phyloP scores from a whole-genome alignment of 306 rosid species.

The Sicyos edulis region DNA sequence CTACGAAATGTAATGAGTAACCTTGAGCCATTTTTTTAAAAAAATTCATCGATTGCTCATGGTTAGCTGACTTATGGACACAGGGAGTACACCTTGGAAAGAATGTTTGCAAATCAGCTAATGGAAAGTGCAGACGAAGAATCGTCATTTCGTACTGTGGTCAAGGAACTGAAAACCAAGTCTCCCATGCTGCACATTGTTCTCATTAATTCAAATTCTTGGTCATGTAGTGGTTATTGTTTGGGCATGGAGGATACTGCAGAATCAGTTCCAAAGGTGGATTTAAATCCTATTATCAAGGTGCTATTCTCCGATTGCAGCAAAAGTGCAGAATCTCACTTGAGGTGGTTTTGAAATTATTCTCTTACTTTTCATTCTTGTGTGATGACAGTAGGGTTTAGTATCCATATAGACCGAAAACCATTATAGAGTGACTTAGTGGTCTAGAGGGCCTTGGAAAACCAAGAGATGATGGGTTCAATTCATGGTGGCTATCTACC shows the following conservation, averaged over 20 bases:
- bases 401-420: no score
- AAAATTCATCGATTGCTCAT: not conserved
- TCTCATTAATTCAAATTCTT: constrained; percentile 63
- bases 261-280: constrained; percentile 35
- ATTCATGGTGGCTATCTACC: no score
- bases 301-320: constrained; percentile 59
- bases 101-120: constrained; percentile 72
- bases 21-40: not conserved
- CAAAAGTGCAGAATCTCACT: constrained; percentile 43
- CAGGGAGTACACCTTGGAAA: constrained; percentile 68
- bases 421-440: no score
- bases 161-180: constrained; percentile 60
- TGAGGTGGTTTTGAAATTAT: constrained; percentile 39
- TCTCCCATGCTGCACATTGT: constrained; percentile 58
- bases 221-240: constrained; percentile 62
- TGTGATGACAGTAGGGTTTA: not conserved
- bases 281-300: constrained; percentile 57
- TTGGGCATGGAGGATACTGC: constrained; percentile 27
- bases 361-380: not conserved
- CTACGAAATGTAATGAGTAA: not conserved
- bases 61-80: constrained; percentile 19
- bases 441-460: no score
- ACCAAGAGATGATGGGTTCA: no score
- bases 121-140: constrained; percentile 66
- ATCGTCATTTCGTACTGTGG: constrained; percentile 72